Conservation (phyloP, 129 eudicot genomes). For the Rutidosis leptorrhynchoides region DNA sequence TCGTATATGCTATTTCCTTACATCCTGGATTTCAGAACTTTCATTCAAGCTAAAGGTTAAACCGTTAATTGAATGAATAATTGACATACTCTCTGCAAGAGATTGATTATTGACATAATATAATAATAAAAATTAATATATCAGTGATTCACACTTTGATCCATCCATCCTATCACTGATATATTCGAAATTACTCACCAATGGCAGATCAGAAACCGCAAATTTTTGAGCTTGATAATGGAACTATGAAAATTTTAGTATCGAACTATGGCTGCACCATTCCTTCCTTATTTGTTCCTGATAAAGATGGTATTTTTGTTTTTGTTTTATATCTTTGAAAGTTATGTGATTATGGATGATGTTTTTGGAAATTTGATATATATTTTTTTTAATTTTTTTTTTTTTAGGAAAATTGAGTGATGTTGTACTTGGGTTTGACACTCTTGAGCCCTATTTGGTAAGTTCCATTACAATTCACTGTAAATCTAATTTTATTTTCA, state of each 20-base stretch:
- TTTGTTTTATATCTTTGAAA: background rate
- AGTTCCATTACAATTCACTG: slow-evolving; percentile 14
- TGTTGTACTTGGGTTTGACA: slow-evolving; percentile 97
- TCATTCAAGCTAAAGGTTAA: too few species aligned
- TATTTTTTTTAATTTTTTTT: background rate
- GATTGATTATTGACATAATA: too few species aligned
- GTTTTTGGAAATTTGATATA: background rate
- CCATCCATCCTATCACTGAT: background rate
- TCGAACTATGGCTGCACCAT: slow-evolving; percentile 89
- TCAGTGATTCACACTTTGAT: background rate
- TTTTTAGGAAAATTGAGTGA: slow-evolving; percentile 81
- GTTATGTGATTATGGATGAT: slow-evolving; percentile 9
- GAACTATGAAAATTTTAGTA: slow-evolving; percentile 58
- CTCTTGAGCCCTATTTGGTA: slow-evolving; percentile 80
- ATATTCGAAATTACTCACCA: background rate
- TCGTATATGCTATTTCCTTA: too few species aligned
- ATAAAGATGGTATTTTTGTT: slow-evolving; percentile 56
- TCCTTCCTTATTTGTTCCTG: slow-evolving; percentile 79
- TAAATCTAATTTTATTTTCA: too few species aligned
- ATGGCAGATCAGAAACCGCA: slow-evolving; percentile 6
- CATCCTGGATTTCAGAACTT: too few species aligned
- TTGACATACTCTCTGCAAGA: too few species aligned
- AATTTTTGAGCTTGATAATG: slow-evolving; percentile 71
- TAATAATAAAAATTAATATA: too few species aligned
- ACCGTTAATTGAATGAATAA: too few species aligned